Evolutionary conservation across 2,329 filamentous ascomycete species (phyloP).

Genomic region (Trichophyton mentagrophytes): DNA sequence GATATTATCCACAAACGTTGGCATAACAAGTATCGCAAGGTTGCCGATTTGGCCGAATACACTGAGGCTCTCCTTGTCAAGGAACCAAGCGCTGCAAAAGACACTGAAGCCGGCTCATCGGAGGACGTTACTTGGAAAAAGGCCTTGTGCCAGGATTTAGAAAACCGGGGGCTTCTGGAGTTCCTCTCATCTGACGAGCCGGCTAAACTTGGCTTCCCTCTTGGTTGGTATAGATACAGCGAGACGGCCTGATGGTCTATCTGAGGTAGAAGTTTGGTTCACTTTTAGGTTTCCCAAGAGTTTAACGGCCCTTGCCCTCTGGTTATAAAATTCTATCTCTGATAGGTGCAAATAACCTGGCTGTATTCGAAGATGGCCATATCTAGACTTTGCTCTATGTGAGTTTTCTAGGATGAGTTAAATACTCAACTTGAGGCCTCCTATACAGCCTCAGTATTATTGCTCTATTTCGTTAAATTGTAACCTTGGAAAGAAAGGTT

Average conservation of each 20-base stretch:
- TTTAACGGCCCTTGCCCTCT: neutral
- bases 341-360: too few species aligned
- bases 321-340: too few species aligned
- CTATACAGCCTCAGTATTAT: too few species aligned
- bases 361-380: too few species aligned
- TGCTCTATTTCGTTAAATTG: too few species aligned
- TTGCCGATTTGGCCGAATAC: slow-evolving; percentile 4
- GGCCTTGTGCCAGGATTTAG: neutral
- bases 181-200: neutral
- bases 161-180: neutral
- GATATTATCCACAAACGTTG: slow-evolving; percentile 12
- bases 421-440: too few species aligned
- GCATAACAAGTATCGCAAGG: slow-evolving; percentile 5
- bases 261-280: neutral
- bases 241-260: neutral
- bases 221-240: neutral
- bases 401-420: too few species aligned
- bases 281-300: neutral
- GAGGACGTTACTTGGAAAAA: neutral
- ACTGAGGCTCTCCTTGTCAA: neutral
- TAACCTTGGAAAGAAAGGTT: too few species aligned
- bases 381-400: too few species aligned
- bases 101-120: neutral
- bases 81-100: neutral
- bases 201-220: neutral